These are phyloP conservation scores for Hypomyces rosellus DNA, from an alignment of 2,329 filamentous ascomycete genomes.

Conservation along the genomic window DNA sequence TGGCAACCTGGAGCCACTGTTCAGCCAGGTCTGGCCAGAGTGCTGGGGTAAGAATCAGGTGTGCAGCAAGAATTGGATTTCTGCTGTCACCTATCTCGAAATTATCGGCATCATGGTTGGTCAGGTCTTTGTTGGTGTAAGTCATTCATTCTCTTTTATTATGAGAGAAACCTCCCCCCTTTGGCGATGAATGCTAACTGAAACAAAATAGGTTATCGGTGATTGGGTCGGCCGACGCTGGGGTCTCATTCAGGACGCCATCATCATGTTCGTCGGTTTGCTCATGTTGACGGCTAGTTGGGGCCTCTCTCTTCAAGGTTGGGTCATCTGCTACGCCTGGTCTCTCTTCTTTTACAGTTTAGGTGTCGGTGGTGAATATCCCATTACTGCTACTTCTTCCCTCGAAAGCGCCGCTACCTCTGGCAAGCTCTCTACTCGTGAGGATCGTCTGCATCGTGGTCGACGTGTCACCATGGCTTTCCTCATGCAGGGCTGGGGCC, in stretches of 20 bases:
- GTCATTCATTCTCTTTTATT: conserved; percentile 19
- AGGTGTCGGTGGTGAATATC: conserved; percentile 80
- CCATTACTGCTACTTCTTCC: conserved; percentile 91
- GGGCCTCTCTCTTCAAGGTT: conserved; percentile 81
- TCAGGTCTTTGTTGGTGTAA: conserved; percentile 78
- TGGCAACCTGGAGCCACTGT: conserved; percentile 81
- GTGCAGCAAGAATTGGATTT: conserved; percentile 75
- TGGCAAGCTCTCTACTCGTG: conserved; percentile 80
- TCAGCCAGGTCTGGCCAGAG: conserved; percentile 63
- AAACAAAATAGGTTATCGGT: conserved; percentile 41
- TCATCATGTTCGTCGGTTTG: conserved; percentile 89
- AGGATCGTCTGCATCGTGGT: conserved; percentile 91
- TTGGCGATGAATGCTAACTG: conserved; percentile 4
- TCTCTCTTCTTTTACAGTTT: conserved; percentile 72
- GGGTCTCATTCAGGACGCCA: conserved; percentile 91
- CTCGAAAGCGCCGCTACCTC: conserved; percentile 87
- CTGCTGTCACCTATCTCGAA: conserved; percentile 83
- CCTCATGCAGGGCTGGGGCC: conserved; percentile 97
- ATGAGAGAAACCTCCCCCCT: neutral
- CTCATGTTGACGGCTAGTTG: conserved; percentile 87
- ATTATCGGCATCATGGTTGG: conserved; percentile 93
- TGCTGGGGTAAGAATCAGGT: conserved; percentile 66
- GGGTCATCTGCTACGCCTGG: conserved; percentile 97
- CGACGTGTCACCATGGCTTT: conserved; percentile 94
- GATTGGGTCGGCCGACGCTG: conserved; percentile 83